A percentile compares a stretch with the other conserved stretches of the same genome.
phyloP scores from a whole-genome alignment of 2,329 filamentous ascomycete species.

The Ophiocordyceps robertsii region DNA sequence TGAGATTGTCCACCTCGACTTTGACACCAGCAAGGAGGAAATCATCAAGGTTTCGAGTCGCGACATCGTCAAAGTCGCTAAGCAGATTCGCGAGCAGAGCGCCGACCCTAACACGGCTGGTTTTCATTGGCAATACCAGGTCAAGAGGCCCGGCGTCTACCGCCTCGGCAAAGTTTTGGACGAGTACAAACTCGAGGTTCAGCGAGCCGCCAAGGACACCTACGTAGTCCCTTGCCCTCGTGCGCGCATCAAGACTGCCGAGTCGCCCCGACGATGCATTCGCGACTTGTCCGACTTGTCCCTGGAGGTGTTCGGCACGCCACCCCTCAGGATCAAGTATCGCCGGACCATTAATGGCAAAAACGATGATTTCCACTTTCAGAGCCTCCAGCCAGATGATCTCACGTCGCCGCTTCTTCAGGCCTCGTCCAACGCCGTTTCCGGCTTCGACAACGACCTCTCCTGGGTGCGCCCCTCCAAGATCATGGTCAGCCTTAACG shows the following conservation, averaged over 20 bases:
- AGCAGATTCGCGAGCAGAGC: conserved; percentile 50
- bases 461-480: conserved; percentile 69
- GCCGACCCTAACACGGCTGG: conserved; percentile 47
- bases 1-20: conserved; percentile 75
- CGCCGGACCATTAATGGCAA: conserved; percentile 76
- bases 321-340: conserved; percentile 86
- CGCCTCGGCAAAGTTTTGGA: conserved; percentile 75
- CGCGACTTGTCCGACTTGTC: conserved; percentile 79
- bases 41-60: conserved; percentile 60
- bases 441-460: conserved; percentile 52
- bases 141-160: conserved; percentile 84
- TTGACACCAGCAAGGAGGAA: conserved; percentile 70
- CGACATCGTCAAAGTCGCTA: conserved; percentile 63
- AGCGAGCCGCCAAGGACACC: conserved; percentile 60
- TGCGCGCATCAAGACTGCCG: conserved; percentile 54
- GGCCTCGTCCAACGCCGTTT: conserved; percentile 43
- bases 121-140: conserved; percentile 55
- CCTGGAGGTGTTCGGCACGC: conserved; percentile 74
- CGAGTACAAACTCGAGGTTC: conserved; percentile 86
- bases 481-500: conserved; percentile 75
- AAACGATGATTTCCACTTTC: conserved; percentile 75
- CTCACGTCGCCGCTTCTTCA: conserved; percentile 65
- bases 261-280: conserved; percentile 57
- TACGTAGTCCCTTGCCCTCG: conserved; percentile 78
- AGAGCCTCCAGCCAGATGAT: conserved; percentile 85